phyloP scores from a whole-genome alignment of 495 filamentous ascomycete genomes.

The Tetracladium marchalianum region DNA sequence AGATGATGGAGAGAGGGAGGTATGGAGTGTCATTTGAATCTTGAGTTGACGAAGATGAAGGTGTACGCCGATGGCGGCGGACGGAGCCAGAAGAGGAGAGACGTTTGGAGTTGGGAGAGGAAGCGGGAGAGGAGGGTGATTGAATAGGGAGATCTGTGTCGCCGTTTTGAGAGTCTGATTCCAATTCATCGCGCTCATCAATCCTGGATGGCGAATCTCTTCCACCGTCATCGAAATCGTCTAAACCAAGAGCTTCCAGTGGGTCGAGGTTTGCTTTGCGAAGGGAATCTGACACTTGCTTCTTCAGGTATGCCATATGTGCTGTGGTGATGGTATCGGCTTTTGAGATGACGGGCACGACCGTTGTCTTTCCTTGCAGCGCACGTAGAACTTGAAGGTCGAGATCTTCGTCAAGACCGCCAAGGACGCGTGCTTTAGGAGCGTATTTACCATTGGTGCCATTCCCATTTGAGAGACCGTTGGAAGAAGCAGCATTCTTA shows the following conservation, averaged over 20 bases:
- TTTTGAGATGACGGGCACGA: conserved; percentile 94
- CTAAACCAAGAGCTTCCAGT: conserved; percentile 73
- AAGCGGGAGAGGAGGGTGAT: conserved; percentile 5
- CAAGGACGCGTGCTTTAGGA: conserved; percentile 38
- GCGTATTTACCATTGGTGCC: conserved; percentile 38
- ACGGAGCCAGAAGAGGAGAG: conserved; percentile 40
- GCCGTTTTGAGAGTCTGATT: conserved; percentile 23
- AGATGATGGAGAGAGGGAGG: conserved; percentile 87
- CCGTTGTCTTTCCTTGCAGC: conserved; percentile 87
- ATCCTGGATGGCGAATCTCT: conserved; percentile 40
- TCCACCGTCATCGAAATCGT: conserved; percentile 54
- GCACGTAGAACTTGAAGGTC: conserved; percentile 85
- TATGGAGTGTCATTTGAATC: conserved; percentile 35
- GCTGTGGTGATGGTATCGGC: conserved; percentile 89
- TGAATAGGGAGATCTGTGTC: conserved; percentile 27
- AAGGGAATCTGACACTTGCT: conserved; percentile 78
- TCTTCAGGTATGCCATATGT: conserved; percentile 90
- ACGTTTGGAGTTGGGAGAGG: conserved; percentile 23
- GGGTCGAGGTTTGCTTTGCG: conserved; percentile 83
- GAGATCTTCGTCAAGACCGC: conserved; percentile 76
- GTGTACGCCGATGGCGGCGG: conserved; percentile 26
- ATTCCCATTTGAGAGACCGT: conserved; percentile 37
- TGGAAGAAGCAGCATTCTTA: conserved; percentile 20
- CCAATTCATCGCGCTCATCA: conserved; percentile 50
- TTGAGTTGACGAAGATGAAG: conserved; percentile 8